Evolutionary conservation across 2,329 filamentous ascomycete genomes (phyloP), one percentile per base, ranked within the genome.

Genomic region (Thyridium curvatum): DNA sequence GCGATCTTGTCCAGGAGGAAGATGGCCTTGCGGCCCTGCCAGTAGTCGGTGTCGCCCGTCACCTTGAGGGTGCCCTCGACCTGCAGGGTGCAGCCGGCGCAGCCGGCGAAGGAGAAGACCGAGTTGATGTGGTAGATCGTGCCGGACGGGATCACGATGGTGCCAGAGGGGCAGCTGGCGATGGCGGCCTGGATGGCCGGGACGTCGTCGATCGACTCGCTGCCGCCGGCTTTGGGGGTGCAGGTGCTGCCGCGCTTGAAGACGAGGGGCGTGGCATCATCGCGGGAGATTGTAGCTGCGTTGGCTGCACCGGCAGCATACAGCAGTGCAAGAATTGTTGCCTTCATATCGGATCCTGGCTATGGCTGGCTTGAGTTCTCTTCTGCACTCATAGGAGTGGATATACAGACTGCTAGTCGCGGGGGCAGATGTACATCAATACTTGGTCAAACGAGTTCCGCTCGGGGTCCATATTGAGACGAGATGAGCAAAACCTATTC

Each of bases 141-240:
- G 9, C 56, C 58, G 0, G 56, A 50, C 0, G 66, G 66, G 28
- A 72, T 60, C 3, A 66, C 49, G 14, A 71, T 68, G 0, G 59
- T 66, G n/a, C 68, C 68, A 6, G 47, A 49, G 3, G 46, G 18
- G 38, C 65, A 69, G 10, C 46, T 50, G 12, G 56, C 37, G 13
- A 72, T 60, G 1, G 68, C 66, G 2, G 60, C 52, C 29, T 51
- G 46, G 33, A 72, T 70, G 2, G 64, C 63, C 2, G 68, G 66
- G 1, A 59, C 55, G 41, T 71, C 68, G 35, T 71, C 65, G 1
- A 46, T 54, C 2, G 52, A 55, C 3, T 37, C 39, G 18, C 35
- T 44, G 14, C 43, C 43, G 18, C 41, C 43, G 10, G 43, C 38
- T 5, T 30, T 37, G 7, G 43, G 43, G 5, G 43, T 45, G 32